A percentile compares a stretch with the other conserved stretches of the same genome.
These are phyloP conservation scores for Apostasia shenzhenica DNA, from an alignment of 106 monocot genomes.

Conservation along the genomic window DNA sequence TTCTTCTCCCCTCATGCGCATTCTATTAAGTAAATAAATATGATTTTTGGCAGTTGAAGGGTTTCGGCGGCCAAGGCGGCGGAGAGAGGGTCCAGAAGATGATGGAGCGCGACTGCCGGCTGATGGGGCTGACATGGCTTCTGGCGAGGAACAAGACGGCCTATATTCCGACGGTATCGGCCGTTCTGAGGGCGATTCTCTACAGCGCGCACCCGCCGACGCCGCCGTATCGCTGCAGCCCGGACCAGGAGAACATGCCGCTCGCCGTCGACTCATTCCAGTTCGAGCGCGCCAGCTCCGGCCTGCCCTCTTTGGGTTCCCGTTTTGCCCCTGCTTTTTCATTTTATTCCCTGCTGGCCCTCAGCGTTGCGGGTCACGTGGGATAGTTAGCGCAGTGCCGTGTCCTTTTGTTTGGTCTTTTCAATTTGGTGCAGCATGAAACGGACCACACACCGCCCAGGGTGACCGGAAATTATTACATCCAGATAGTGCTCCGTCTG, in stretches of 20 bases:
- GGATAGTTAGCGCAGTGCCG: not conserved
- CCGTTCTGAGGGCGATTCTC: constrained; percentile 78
- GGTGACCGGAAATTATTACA: too few species aligned
- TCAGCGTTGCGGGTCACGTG: constrained; percentile 1
- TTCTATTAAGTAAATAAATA: too few species aligned
- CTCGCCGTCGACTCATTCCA: constrained; percentile 93
- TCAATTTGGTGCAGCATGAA: too few species aligned
- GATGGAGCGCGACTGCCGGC: constrained; percentile 85
- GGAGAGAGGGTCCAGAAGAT: constrained; percentile 40
- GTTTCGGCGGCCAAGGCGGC: not conserved
- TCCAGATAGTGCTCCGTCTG: too few species aligned
- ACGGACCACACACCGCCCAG: too few species aligned
- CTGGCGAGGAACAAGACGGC: constrained; percentile 68
- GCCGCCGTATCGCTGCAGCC: constrained; percentile 46
- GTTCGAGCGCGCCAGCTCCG: constrained; percentile 42
- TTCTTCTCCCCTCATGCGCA: too few species aligned
- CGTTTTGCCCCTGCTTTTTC: not conserved
- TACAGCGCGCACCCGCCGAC: constrained; percentile 35
- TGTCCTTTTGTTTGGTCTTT: not conserved
- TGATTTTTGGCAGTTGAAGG: constrained; percentile 35
- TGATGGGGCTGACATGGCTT: constrained; percentile 97
- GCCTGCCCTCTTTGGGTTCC: not conserved
- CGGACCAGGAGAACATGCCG: constrained; percentile 98
- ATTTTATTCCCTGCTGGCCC: not conserved
- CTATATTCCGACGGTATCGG: constrained; percentile 88